Percentiles rank a stretch among this genome's conserved stretches.
phyloP scores from a whole-genome alignment of 768 basidiomycete species.

The Sistotremastrum niveocremeum region DNA sequence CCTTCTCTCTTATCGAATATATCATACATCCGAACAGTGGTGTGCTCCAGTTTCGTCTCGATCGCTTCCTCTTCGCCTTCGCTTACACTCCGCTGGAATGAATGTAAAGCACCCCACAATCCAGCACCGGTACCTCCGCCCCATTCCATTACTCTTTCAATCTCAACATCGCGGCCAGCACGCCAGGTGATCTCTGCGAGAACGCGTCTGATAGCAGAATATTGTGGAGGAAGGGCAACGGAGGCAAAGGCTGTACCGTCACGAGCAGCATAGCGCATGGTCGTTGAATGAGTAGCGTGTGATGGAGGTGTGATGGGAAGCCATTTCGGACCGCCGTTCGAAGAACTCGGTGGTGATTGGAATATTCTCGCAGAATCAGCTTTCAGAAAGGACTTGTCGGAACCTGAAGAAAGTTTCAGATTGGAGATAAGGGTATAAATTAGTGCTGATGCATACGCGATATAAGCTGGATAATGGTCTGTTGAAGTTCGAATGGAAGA shows the following conservation, averaged over 20 bases:
- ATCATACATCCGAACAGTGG: slow-evolving; percentile 47
- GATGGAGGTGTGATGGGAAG: slow-evolving; percentile 40
- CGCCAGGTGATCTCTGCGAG: slow-evolving; percentile 52
- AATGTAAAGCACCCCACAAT: slow-evolving; percentile 45
- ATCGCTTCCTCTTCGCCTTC: slow-evolving; percentile 10
- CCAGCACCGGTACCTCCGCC: slow-evolving; percentile 74
- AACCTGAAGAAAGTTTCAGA: slow-evolving; percentile 26
- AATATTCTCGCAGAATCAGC: slow-evolving; percentile 47
- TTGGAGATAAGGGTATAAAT: slow-evolving; percentile 4
- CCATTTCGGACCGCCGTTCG: slow-evolving; percentile 12
- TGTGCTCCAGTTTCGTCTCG: slow-evolving; percentile 30
- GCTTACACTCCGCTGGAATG: slow-evolving; percentile 3
- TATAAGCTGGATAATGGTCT: slow-evolving; percentile 53
- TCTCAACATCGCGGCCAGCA: slow-evolving; percentile 45
- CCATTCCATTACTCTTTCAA: slow-evolving; percentile 65
- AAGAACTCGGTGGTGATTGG: slow-evolving; percentile 37
- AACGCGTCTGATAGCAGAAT: slow-evolving; percentile 66
- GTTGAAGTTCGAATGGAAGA: slow-evolving; percentile 58
- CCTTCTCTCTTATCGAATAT: slow-evolving; percentile 72
- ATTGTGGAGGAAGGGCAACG: slow-evolving; percentile 77
- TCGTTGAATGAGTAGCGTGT: slow-evolving; percentile 48
- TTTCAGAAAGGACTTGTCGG: slow-evolving; percentile 50
- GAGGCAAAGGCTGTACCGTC: slow-evolving; percentile 80
- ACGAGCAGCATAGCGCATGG: slow-evolving; percentile 42
- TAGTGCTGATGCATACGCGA: slow-evolving; percentile 29